Conservation (phyloP, 2,329 filamentous ascomycete genomes). For the Calonectria honghensis region DNA sequence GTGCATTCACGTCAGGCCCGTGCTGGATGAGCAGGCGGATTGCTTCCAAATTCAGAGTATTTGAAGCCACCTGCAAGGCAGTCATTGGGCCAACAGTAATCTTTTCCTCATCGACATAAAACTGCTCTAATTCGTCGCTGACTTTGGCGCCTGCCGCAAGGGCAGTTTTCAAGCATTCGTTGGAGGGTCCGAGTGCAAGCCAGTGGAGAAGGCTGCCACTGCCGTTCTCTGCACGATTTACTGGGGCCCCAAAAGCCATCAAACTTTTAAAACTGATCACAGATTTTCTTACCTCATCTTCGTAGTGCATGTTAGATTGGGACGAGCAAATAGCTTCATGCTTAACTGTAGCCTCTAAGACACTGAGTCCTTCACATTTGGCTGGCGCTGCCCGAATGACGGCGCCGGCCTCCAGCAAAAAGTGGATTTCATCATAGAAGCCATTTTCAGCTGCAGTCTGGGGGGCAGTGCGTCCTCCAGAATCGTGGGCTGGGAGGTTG, state of each 20-base stretch:
- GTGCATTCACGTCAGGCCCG: not conserved
- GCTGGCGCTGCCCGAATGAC: not conserved
- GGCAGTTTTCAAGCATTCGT: not conserved
- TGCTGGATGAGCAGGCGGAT: not conserved
- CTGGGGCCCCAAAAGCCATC: not conserved
- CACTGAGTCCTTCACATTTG: not conserved
- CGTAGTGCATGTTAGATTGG: too few species aligned
- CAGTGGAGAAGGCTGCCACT: not conserved
- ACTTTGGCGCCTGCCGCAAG: not conserved
- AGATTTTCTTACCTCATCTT: too few species aligned
- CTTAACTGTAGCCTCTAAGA: constrained; percentile 3
- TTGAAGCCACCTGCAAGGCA: not conserved
- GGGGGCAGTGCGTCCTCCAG: constrained; percentile 11
- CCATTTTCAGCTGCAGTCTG: constrained; percentile 7
- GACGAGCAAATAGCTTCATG: too few species aligned
- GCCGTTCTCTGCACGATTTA: not conserved
- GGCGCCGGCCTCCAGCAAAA: constrained; percentile 1
- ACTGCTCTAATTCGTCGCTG: not conserved
- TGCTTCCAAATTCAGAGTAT: not conserved
- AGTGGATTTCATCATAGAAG: not conserved
- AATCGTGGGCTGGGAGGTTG: not conserved
- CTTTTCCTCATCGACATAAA: not conserved
- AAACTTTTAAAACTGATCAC: not conserved
- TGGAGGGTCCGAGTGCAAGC: not conserved
- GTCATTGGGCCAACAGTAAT: not conserved